Base-by-base conservation (phyloP, 2,329 filamentous ascomycete species). In the Fusarium sp. region DNA sequence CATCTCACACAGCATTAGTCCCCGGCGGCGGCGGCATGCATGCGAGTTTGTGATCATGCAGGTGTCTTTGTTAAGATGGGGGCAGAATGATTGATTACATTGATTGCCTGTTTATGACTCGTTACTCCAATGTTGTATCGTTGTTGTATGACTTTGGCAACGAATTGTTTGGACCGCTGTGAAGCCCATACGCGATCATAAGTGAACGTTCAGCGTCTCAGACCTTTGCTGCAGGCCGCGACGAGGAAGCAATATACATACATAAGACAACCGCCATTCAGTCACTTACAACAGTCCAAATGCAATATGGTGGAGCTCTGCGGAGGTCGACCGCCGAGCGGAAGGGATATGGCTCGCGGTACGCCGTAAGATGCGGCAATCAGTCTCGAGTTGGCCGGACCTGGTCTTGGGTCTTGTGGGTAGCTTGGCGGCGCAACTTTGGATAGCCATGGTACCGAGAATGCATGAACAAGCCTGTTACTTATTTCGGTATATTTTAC, bases 11-110 rank as follows among this genome's bases (percentile, higher is more conserved):
- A 63, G 48, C 61, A 70, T 70, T 75, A 72, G 74, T 59, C 75
- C 57, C 65, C 67, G 63, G 59, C 65, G 61, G 56, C 63, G 65
- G 59, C 65, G 65, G 61, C 65, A 66, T 73, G 44, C 66, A 75
- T 67, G 67, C 50, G 64, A 75, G 69, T 75, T 68, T 72, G 66
- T 78, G 76, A 77, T 77, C 75, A 78, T 78, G 76, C 76, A 77
- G 68, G 72, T 75, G 72, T 65, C 72, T 77, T 68, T 50, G 63
- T 75, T 65, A 42, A 75, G 67, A 68, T 50, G 68, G 30, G 24
- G 13, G 56, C 51, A 69, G 45, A 70, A 61, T 55, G 72, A 56
- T 62, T 57, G 44, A 64, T 69, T 66, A 57, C 55, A 36, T 41
- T 57, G 47, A 63, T 41, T 51, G 45, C 48, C 35, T 55, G 50